Evolutionary conservation across 768 basidiomycete species (phyloP).

Genomic region (Pleurotus sapidus): DNA sequence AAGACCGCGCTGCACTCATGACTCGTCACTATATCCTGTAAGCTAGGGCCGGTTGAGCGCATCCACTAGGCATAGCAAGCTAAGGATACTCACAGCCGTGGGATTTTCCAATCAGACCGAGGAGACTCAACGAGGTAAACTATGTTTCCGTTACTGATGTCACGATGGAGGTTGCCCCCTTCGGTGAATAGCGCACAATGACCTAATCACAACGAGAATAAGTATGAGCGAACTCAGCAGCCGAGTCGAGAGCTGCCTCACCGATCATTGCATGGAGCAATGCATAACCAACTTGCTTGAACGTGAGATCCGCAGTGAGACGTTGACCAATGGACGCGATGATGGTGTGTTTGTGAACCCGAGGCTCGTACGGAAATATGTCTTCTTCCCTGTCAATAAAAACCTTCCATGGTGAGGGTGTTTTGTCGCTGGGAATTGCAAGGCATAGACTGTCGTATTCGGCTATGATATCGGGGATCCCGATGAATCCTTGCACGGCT

Average conservation of each 20-base stretch:
- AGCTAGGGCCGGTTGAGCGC: background rate
- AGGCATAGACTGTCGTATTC: background rate
- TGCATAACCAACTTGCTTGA: background rate
- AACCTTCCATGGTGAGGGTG: background rate
- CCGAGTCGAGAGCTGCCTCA: background rate
- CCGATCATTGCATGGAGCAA: conserved; percentile 9
- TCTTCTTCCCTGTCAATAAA: background rate
- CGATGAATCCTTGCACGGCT: conserved; percentile 2
- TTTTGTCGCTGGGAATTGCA: background rate
- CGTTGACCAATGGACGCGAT: background rate
- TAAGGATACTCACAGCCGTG: background rate
- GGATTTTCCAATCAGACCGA: background rate
- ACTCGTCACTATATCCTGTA: background rate
- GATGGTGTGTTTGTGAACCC: background rate
- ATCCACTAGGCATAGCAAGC: background rate
- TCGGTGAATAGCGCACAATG: conserved; percentile 1
- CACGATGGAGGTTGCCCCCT: background rate
- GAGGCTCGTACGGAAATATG: background rate
- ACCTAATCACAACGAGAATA: background rate
- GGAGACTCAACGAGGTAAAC: background rate
- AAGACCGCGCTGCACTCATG: conserved; percentile 4
- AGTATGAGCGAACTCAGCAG: background rate
- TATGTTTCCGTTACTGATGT: conserved; percentile 8
- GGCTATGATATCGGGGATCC: conserved; percentile 1
- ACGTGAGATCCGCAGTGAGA: background rate